A percentile compares a stretch with the other conserved stretches of the same genome.
These are phyloP conservation scores for Picea sitchensis DNA, from an alignment of 75 land plant genomes.

Conservation along the genomic window DNA sequence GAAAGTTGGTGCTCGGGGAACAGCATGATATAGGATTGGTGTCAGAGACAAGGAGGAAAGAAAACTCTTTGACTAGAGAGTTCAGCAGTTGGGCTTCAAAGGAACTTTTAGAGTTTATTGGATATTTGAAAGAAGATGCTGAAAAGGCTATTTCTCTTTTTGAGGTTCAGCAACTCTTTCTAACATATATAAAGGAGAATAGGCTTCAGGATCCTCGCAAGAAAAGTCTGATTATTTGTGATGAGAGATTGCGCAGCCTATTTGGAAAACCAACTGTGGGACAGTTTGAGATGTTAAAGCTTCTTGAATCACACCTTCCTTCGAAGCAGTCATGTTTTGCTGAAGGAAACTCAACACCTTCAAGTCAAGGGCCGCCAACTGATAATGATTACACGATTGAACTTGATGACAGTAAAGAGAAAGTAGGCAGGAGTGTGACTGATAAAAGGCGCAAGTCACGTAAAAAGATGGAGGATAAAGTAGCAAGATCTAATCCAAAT, in stretches of 20 bases:
- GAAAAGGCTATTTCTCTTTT: constrained; percentile 43
- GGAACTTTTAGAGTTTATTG: constrained; percentile 79
- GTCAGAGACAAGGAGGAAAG: constrained; percentile 14
- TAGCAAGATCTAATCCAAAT: constrained; percentile 42
- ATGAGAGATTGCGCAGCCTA: constrained; percentile 59
- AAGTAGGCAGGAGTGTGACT: constrained; percentile 11
- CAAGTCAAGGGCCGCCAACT: constrained; percentile 31
- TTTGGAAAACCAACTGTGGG: constrained; percentile 89
- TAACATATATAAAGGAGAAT: constrained; percentile 76
- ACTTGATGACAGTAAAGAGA: constrained; percentile 41
- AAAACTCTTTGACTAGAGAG: constrained; percentile 16
- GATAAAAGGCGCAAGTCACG: constrained; percentile 58
- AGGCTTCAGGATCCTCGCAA: constrained; percentile 85
- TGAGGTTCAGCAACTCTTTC: constrained; percentile 72
- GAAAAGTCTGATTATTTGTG: constrained; percentile 84
- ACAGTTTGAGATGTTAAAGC: constrained; percentile 97
- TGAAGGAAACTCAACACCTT: constrained; percentile 22
- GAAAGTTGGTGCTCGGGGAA: constrained; percentile 11
- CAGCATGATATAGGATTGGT: constrained; percentile 7
- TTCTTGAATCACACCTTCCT: constrained; percentile 78
- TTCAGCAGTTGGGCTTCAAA: constrained; percentile 85
- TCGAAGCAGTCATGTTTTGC: constrained; percentile 31
- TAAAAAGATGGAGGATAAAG: constrained; percentile 45
- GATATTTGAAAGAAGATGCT: constrained; percentile 77
- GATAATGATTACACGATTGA: constrained; percentile 36